Conservation (phyloP, 805 yeast species). For the Suhomyces sp. region DNA sequence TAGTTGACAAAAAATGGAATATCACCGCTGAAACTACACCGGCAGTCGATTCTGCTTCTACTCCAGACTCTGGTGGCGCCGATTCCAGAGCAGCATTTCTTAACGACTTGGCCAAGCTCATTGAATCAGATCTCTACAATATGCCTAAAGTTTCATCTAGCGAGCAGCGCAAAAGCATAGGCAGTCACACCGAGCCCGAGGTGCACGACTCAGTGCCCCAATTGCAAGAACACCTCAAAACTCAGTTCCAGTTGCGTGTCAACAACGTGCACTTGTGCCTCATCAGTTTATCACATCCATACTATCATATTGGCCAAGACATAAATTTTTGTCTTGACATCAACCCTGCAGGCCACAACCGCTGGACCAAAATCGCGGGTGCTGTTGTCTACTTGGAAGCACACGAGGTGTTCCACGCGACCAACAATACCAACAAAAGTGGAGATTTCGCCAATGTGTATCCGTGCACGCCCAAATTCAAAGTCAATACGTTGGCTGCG, state of each 20-base stretch:
- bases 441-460: conserved; percentile 24
- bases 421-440: conserved; percentile 7
- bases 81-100: conserved; percentile 19
- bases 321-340: conserved; percentile 30
- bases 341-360: conserved; percentile 14
- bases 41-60: neutral
- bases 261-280: conserved; percentile 32
- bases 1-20: conserved; percentile 29
- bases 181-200: conserved; percentile 11
- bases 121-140: conserved; percentile 30
- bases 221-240: conserved; percentile 26
- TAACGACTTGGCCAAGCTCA: conserved; percentile 30
- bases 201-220: conserved; percentile 20
- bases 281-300: conserved; percentile 31
- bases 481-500: conserved; percentile 32
- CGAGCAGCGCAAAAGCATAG: conserved; percentile 30
- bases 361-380: conserved; percentile 31
- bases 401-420: conserved; percentile 33
- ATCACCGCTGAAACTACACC: conserved; percentile 3
- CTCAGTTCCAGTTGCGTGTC: conserved; percentile 37
- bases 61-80: neutral
- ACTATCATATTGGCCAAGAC: conserved; percentile 40
- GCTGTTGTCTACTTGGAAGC: conserved; percentile 37
- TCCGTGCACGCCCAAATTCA: conserved; percentile 33
- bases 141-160: conserved; percentile 33